A percentile compares a stretch with the other conserved stretches of the same genome.
Conservation (phyloP, 2,329 filamentous ascomycete genomes). For the Pseudocercospora fijiensis region DNA sequence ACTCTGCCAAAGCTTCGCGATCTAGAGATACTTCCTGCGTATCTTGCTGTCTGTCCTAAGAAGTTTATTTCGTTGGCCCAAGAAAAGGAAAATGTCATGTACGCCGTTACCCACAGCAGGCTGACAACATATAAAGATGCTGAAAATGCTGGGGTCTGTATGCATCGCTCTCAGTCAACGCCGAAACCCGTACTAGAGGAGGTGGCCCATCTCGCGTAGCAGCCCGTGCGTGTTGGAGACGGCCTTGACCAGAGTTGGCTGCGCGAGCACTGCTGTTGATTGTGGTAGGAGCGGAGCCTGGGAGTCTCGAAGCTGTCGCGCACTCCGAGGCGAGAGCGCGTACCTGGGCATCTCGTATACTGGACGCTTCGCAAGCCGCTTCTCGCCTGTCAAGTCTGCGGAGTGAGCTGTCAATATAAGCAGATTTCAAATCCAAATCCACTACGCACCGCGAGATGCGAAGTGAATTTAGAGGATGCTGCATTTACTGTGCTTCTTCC, state of each 20-base stretch:
- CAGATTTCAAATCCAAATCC: slow-evolving; percentile 10
- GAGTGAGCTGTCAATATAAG: slow-evolving; percentile 20
- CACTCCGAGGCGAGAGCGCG: slow-evolving; percentile 5
- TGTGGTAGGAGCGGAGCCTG: slow-evolving; percentile 8
- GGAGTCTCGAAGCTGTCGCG: slow-evolving; percentile 8
- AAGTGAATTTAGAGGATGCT: slow-evolving; percentile 63
- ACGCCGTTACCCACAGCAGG: slow-evolving; percentile 11
- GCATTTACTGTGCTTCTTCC: slow-evolving; percentile 84
- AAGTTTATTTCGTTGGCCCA: slow-evolving; percentile 12
- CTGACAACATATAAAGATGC: slow-evolving; percentile 2
- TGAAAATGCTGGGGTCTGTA: slow-evolving; percentile 9
- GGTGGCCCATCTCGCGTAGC: slow-evolving; percentile 15
- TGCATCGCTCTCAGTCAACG: slow-evolving; percentile 9
- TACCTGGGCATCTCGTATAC: slow-evolving; percentile 1
- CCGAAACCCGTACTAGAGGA: slow-evolving; percentile 13
- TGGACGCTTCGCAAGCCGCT: slow-evolving; percentile 5
- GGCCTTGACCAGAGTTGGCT: slow-evolving; percentile 14
- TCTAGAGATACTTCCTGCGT: slow-evolving; percentile 10
- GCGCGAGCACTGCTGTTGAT: slow-evolving; percentile 10
- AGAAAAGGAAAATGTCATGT: slow-evolving; percentile 10
- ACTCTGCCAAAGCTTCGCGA: neutral
- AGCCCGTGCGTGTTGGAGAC: slow-evolving; percentile 13
- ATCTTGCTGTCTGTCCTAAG: neutral
- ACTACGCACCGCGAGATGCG: slow-evolving; percentile 6
- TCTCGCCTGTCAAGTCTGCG: slow-evolving; percentile 11